These are phyloP conservation scores for Haplosporangium gracile DNA, from an alignment of 192 early-diverging fungal genomes.

Conservation along the genomic window DNA sequence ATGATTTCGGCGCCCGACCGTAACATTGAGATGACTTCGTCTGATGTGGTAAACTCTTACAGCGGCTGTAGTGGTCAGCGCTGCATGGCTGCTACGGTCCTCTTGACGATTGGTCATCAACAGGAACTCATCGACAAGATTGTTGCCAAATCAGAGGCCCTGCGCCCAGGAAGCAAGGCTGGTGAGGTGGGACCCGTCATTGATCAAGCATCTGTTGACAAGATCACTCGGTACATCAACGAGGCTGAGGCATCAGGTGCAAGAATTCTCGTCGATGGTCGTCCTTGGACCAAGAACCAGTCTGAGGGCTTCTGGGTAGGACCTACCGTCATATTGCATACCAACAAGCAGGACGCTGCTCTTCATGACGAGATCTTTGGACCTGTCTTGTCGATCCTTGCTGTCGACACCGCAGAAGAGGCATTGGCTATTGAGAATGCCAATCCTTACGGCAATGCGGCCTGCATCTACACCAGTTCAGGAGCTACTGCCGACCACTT, in stretches of 20 bases:
- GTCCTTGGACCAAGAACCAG: constrained; percentile 52
- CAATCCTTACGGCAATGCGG: constrained; percentile 77
- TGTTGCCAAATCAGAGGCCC: constrained; percentile 66
- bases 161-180: constrained; percentile 66
- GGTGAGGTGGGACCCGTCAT: constrained; percentile 84
- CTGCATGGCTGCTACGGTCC: constrained; percentile 83
- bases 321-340: constrained; percentile 77
- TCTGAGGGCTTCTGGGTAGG: constrained; percentile 79
- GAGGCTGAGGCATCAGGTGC: constrained; percentile 68
- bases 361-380: constrained; percentile 89
- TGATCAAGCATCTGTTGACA: constrained; percentile 69
- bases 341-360: constrained; percentile 67
- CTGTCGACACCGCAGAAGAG: constrained; percentile 66
- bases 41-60: constrained; percentile 82
- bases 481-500: constrained; percentile 80
- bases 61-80: constrained; percentile 84
- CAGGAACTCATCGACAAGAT: constrained; percentile 73
- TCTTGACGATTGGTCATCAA: constrained; percentile 79
- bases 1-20: constrained; percentile 84
- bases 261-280: constrained; percentile 79
- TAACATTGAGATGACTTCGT: constrained; percentile 82
- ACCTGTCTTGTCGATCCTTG: constrained; percentile 78
- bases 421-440: constrained; percentile 83
- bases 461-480: constrained; percentile 76
- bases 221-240: constrained; percentile 74